Conservation (phyloP, 352 stramenopile genomes). For the Phytophthora boehmeriae region DNA sequence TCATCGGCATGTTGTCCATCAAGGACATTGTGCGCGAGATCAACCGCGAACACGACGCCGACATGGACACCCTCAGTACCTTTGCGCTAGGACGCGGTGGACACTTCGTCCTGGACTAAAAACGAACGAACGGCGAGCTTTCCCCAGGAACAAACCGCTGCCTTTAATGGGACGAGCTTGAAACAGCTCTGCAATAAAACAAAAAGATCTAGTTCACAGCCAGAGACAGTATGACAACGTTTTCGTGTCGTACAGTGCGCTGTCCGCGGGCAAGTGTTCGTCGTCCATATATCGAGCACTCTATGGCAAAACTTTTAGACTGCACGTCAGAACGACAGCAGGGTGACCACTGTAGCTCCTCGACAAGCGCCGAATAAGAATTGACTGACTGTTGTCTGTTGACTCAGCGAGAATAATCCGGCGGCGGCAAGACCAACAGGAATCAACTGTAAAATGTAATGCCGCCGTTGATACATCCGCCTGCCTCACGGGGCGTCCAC, state of each 20-base stretch:
- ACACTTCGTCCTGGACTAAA: slow-evolving; percentile 84
- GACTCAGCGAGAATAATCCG: slow-evolving; percentile 24
- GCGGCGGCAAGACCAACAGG: slow-evolving; percentile 23
- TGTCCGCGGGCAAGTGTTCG: no score
- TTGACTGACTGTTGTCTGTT: neutral
- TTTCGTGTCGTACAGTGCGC: no score
- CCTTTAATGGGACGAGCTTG: no score
- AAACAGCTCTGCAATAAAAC: neutral
- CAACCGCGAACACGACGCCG: slow-evolving; percentile 77
- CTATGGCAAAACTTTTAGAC: slow-evolving; percentile 19
- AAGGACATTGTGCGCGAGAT: slow-evolving; percentile 93
- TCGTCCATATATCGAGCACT: neutral
- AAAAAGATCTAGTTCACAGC: neutral
- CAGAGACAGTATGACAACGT: no score
- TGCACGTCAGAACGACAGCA: neutral
- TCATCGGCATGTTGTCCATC: slow-evolving; percentile 95
- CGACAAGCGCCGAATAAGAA: no score
- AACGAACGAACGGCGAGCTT: no score
- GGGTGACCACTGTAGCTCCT: neutral
- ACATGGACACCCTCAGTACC: slow-evolving; percentile 81
- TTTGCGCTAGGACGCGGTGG: slow-evolving; percentile 81
- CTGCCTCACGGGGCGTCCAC: no score
- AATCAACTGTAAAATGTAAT: no score
- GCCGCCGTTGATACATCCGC: no score
- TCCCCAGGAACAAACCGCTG: no score